phyloP scores from a whole-genome alignment of 257 asterid species.

The Capsicum pubescens region DNA sequence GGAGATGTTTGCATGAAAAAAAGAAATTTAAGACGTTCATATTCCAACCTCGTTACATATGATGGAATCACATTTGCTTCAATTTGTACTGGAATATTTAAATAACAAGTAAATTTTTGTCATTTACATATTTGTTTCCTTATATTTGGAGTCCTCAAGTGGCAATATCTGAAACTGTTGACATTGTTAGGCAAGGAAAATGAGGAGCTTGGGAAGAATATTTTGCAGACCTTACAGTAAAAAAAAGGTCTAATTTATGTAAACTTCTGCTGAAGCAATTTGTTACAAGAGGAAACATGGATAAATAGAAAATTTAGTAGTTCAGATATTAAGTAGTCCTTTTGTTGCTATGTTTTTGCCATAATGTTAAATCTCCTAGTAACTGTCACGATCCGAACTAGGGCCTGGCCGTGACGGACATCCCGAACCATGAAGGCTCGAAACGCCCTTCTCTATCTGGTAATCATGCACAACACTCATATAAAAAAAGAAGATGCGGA shows the following conservation, averaged over 20 bases:
- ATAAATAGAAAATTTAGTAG: conserved; percentile 19
- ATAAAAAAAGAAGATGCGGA: too few relatives aligned
- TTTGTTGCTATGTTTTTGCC: background rate
- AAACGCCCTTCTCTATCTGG: too few relatives aligned
- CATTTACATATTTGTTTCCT: background rate
- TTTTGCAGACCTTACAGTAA: background rate
- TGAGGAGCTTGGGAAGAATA: background rate
- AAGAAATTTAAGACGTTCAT: background rate
- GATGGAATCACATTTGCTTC: conserved; percentile 12
- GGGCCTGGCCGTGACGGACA: too few relatives aligned
- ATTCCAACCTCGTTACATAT: conserved; percentile 8
- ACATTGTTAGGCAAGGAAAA: background rate
- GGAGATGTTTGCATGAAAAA: background rate
- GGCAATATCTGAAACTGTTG: conserved; percentile 4
- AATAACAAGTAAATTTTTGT: background rate
- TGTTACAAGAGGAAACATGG: conserved; percentile 4
- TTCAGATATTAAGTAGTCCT: background rate
- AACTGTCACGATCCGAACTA: too few relatives aligned
- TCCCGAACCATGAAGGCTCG: too few relatives aligned
- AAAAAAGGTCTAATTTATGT: conserved; percentile 17
- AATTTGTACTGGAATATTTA: background rate
- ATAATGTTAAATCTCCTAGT: conserved; percentile 11
- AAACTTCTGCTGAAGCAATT: background rate
- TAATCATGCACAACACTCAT: too few relatives aligned
- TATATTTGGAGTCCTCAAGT: background rate